Evolutionary conservation across 495 filamentous ascomycete species (phyloP).

Genomic region (Achaetomiella virescens): DNA sequence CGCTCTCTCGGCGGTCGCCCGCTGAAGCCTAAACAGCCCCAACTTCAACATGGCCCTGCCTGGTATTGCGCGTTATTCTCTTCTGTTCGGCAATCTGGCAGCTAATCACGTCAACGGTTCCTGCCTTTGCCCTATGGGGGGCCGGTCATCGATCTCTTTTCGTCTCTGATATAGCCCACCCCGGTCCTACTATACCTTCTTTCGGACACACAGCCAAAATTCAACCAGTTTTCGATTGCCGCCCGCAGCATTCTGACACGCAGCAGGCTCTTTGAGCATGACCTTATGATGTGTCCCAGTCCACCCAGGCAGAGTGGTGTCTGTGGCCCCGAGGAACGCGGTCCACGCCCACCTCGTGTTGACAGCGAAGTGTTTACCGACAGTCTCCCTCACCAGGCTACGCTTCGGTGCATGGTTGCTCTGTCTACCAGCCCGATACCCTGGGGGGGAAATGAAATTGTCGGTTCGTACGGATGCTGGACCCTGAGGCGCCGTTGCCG

Average conservation of each 20-base stretch:
- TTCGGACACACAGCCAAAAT: conserved; percentile 24
- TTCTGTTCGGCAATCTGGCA: conserved; percentile 29
- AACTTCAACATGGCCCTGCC: background rate
- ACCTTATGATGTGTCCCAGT: conserved; percentile 9
- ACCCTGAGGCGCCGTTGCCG: too few relatives aligned
- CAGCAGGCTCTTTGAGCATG: conserved; percentile 17
- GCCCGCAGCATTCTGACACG: conserved; percentile 21
- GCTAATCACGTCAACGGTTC: conserved; percentile 20
- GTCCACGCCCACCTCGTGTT: too few relatives aligned
- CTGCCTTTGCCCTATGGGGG: conserved; percentile 37
- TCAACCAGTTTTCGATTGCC: conserved; percentile 20
- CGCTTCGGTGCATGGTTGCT: too few relatives aligned
- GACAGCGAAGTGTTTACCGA: background rate
- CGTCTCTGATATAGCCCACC: conserved; percentile 40
- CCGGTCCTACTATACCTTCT: conserved; percentile 38
- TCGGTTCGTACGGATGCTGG: too few relatives aligned
- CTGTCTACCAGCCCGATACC: too few relatives aligned
- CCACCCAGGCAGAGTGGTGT: conserved; percentile 13
- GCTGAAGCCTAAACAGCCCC: background rate
- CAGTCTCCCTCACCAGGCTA: background rate
- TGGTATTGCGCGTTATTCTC: conserved; percentile 9
- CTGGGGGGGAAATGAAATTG: too few relatives aligned
- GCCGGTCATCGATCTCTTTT: conserved; percentile 36
- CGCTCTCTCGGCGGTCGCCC: background rate
- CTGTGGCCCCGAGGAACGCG: too few relatives aligned